Conservation (phyloP, 1,284 basidiomycete genomes). For the Fomitopsis betulina region DNA sequence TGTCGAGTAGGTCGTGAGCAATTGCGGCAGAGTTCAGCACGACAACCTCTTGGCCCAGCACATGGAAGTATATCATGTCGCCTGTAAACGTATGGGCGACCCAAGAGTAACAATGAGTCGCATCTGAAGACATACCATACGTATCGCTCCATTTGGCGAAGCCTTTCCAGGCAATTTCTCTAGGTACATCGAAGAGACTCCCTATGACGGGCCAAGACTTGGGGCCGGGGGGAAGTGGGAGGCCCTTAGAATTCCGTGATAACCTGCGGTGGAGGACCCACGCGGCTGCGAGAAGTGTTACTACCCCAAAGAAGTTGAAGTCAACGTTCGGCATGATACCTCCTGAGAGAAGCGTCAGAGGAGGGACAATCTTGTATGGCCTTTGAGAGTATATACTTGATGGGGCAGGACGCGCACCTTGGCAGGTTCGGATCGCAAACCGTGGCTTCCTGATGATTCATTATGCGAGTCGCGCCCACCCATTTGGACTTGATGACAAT, state of each 20-base stretch:
- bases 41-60: slow-evolving; percentile 6
- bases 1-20: slow-evolving; percentile 7
- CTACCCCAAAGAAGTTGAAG: too few species aligned
- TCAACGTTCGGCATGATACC: too few species aligned
- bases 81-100: neutral
- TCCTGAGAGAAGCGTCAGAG: too few species aligned
- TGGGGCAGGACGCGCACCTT: too few species aligned
- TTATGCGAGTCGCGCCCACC: too few species aligned
- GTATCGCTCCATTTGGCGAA: slow-evolving; percentile 2
- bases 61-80: slow-evolving; percentile 11
- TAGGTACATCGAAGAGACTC: slow-evolving; percentile 6
- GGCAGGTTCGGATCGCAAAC: too few species aligned
- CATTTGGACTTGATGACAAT: too few species aligned
- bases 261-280: neutral
- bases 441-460: too few species aligned
- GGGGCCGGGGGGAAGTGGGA: slow-evolving; percentile 9
- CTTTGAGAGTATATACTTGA: too few species aligned
- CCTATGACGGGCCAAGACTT: slow-evolving; percentile 6
- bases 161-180: neutral
- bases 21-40: slow-evolving; percentile 7
- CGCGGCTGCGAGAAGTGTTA: too few species aligned
- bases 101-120: neutral
- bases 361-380: too few species aligned
- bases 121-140: slow-evolving; percentile 6
- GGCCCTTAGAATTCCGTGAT: neutral